phyloP scores from a whole-genome alignment of 2,329 filamentous ascomycete species.

The Cladophialophora exuberans region DNA sequence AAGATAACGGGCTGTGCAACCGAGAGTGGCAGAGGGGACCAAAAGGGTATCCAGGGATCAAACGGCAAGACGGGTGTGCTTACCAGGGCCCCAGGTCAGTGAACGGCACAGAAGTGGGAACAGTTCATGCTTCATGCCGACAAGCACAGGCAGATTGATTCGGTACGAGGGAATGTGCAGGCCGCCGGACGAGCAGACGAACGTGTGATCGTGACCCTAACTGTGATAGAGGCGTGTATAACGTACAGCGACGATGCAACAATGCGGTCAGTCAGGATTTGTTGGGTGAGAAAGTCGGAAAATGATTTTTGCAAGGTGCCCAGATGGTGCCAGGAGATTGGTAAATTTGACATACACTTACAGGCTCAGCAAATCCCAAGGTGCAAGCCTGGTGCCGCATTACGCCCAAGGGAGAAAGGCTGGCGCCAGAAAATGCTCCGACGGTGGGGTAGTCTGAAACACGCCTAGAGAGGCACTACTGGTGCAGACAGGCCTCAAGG shows the following conservation, averaged over 20 bases:
- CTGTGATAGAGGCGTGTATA: not conserved
- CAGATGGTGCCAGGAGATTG: conserved; percentile 5
- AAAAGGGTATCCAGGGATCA: not conserved
- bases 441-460: conserved; percentile 3
- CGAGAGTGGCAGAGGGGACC: conserved; percentile 5
- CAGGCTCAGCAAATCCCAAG: conserved; percentile 13
- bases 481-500: conserved; percentile 8
- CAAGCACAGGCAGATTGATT: conserved; percentile 1
- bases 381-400: not conserved
- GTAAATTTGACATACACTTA: conserved; percentile 17
- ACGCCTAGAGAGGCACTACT: not conserved
- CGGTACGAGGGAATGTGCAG: not conserved
- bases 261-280: too few species aligned
- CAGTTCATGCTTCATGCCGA: conserved; percentile 29
- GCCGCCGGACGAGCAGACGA: not conserved
- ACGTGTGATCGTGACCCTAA: too few species aligned
- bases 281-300: too few species aligned
- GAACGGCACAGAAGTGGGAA: conserved; percentile 16
- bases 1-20: not conserved
- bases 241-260: too few species aligned
- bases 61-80: too few species aligned
- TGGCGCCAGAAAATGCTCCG: conserved; percentile 14
- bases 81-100: not conserved
- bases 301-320: too few species aligned
- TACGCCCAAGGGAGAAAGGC: not conserved